phyloP scores from a whole-genome alignment of 495 filamentous ascomycete genomes.

The Polyplosphaeria fusca region DNA sequence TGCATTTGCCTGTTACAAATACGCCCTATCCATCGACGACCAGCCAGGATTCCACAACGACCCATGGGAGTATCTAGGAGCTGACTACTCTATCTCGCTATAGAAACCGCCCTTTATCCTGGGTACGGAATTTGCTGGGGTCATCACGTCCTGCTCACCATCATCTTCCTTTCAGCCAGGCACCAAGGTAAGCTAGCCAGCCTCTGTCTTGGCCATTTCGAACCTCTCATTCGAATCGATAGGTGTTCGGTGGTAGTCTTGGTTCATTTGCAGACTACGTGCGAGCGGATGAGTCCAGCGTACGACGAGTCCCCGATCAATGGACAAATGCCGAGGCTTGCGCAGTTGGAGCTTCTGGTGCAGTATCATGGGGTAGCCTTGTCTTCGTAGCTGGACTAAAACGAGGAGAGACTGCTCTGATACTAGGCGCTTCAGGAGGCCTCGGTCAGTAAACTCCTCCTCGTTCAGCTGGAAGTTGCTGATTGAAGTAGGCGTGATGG shows the following conservation, averaged over 20 bases:
- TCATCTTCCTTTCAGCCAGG: conserved; percentile 16
- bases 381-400: conserved; percentile 11
- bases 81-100: too few relatives aligned
- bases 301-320: conserved; percentile 7
- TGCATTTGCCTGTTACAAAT: too few relatives aligned
- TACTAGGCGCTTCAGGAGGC: conserved; percentile 26
- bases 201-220: too few relatives aligned
- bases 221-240: too few relatives aligned
- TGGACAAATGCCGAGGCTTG: conserved; percentile 27
- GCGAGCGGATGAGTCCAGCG: conserved; percentile 8
- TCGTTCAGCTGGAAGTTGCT: too few relatives aligned
- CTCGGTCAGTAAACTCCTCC: too few relatives aligned
- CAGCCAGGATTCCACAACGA: too few relatives aligned
- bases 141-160: conserved; percentile 13
- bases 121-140: conserved; percentile 29
- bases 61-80: too few relatives aligned
- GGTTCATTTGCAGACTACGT: conserved; percentile 19
- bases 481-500: too few relatives aligned
- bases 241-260: conserved; percentile 28
- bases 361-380: conserved; percentile 16
- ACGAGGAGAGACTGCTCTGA: conserved; percentile 15
- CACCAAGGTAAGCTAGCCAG: too few relatives aligned
- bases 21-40: too few relatives aligned
- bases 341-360: conserved; percentile 25
- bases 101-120: conserved; percentile 40